Evolutionary conservation across 306 rosid species (phyloP), one percentile per base, ranked within the genome.

Genomic region (Cicer judaicum): DNA sequence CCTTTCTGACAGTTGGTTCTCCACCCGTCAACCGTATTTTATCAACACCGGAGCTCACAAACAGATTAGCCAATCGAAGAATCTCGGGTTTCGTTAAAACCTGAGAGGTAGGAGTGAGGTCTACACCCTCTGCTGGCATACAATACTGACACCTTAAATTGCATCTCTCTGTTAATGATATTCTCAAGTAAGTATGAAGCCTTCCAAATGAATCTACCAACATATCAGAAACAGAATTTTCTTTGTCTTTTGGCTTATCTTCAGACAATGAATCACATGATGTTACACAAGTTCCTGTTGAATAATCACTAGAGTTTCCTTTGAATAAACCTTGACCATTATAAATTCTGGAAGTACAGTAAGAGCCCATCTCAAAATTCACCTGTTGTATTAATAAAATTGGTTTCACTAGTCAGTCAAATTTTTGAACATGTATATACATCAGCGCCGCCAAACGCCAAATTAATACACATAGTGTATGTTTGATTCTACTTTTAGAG

Each of bases 11-110:
- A 6, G 97, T 94, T 34, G 98, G 98, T 78, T 94, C 97, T 15
- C 97, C 98, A 42, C 98, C 98, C 0, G 98, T 91, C 85, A 94
- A 73, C 53, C 97, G 91, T 40, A 94, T 94, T 72, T 91, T 94
- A 19, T 87, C 64, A 7, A 94, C 97, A 10, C 97, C 98, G 1
- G 96, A 85, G 77, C 89, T 88, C 1, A 88, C 90, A 74, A 93
- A 93, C 47, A 93, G 85, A 70, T 68, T 79, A 10, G 98, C 97
- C 80, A 91, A 43, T 34, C 89, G 86, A 14, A 87, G 49, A 73
- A 93, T 85, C 85, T 93, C 98, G 24, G 74, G 38, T 70, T 44
- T 89, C 0, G 90, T 80, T 19, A 93, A 87, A 77, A 93, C 73
- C 52, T 86, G 77, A 40, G 94, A 73, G 49, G 70, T 83, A 49